Evolutionary conservation across 1,139 yeast species (phyloP).

Genomic region (Sugiyamaella grinbergsii): DNA sequence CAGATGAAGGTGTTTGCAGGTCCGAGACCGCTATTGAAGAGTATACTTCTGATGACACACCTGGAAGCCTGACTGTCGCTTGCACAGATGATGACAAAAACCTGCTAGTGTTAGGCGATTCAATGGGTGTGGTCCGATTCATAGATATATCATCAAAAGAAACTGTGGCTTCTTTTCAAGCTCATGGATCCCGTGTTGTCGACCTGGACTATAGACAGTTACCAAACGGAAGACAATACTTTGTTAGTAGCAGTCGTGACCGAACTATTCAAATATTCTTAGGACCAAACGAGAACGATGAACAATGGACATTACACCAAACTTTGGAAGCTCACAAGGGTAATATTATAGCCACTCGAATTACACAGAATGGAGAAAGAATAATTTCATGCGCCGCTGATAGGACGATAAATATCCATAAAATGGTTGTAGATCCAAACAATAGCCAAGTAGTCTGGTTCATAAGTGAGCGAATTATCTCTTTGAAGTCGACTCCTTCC

Average conservation of each 20-base stretch:
- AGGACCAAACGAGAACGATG: conserved; percentile 21
- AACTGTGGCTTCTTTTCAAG: conserved; percentile 27
- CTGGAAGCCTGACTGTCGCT: conserved; percentile 27
- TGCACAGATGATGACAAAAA: conserved; percentile 16
- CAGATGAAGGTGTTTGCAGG: conserved; percentile 26
- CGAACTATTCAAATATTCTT: conserved; percentile 60
- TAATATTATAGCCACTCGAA: conserved; percentile 48
- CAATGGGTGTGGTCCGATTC: conserved; percentile 28
- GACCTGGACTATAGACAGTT: conserved; percentile 31
- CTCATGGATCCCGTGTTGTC: conserved; percentile 37
- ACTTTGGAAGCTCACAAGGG: conserved; percentile 62
- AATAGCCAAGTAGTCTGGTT: conserved; percentile 30
- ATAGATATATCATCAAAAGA: conserved; percentile 5
- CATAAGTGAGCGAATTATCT: conserved; percentile 50
- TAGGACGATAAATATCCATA: conserved; percentile 58
- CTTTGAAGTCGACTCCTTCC: conserved; percentile 55
- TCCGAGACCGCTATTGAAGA: conserved; percentile 16
- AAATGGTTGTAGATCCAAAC: conserved; percentile 37
- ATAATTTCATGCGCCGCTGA: conserved; percentile 61
- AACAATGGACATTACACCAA: conserved; percentile 55
- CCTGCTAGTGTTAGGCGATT: conserved; percentile 31
- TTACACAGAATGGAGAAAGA: conserved; percentile 38
- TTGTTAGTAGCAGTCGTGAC: conserved; percentile 53
- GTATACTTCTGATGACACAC: conserved; percentile 1
- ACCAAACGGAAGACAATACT: conserved; percentile 22